These are phyloP conservation scores for Haplosporangium gracile DNA, from an alignment of 192 early-diverging fungal species.

Conservation along the genomic window DNA sequence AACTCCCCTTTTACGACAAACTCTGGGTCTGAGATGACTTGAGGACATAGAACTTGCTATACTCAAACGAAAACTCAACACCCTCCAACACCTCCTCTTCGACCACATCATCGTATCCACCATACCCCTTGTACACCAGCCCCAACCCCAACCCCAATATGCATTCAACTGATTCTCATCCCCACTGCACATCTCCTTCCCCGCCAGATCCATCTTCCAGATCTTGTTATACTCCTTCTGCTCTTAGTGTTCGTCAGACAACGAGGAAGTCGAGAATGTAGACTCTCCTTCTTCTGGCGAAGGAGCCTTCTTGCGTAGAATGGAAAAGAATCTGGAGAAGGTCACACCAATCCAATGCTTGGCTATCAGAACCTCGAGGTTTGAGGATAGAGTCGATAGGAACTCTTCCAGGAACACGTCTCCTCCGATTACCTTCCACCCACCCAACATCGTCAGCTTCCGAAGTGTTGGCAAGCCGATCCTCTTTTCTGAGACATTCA, in stretches of 20 bases:
- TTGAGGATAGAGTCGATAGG: background rate
- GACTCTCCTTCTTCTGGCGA: background rate
- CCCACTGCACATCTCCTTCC: background rate
- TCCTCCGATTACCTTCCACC: background rate
- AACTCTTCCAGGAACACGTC: background rate
- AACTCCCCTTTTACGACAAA: no score
- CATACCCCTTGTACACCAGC: background rate
- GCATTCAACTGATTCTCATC: background rate
- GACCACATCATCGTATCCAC: background rate
- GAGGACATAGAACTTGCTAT: background rate
- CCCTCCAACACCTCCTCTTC: background rate
- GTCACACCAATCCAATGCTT: background rate
- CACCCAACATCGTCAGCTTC: background rate
- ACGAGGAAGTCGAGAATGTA: no score
- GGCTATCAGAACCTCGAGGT: background rate
- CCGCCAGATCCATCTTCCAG: background rate
- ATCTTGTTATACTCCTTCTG: background rate
- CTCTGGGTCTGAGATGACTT: background rate
- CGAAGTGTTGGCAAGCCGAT: background rate
- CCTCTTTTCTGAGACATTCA: background rate
- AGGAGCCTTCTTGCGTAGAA: background rate
- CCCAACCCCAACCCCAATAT: background rate
- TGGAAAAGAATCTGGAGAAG: background rate
- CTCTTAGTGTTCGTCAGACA: background rate
- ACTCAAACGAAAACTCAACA: background rate